Percentiles rank a stretch among this genome's conserved stretches.
Evolutionary conservation across 75 land plant species (phyloP).

Genomic region (Selaginella moellendorffii): DNA sequence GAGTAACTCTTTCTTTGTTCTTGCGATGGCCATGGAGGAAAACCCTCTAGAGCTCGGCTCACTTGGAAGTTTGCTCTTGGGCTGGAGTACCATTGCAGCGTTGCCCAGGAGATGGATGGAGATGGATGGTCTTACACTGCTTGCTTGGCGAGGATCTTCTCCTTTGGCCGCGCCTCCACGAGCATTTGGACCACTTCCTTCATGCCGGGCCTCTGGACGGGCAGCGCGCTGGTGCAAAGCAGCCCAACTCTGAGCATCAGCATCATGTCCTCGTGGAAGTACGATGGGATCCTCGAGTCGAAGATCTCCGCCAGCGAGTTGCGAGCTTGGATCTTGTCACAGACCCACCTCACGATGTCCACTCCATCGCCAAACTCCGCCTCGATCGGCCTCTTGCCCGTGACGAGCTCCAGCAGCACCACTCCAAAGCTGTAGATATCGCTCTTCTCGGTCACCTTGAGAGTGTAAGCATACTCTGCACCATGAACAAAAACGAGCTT

Average conservation of each 20-base stretch:
- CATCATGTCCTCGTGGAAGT: slow-evolving; percentile 25
- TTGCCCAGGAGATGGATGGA: too few relatives aligned
- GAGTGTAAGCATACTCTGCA: slow-evolving; percentile 57
- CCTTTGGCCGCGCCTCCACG: slow-evolving; percentile 32
- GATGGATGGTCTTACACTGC: slow-evolving; percentile 34
- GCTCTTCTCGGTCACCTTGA: slow-evolving; percentile 49
- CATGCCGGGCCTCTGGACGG: slow-evolving; percentile 79
- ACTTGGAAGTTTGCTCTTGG: slow-evolving; percentile 36
- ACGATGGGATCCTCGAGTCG: neutral
- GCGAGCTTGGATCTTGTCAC: slow-evolving; percentile 8
- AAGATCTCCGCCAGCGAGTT: neutral
- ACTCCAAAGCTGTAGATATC: slow-evolving; percentile 75
- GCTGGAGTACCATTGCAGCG: too few relatives aligned
- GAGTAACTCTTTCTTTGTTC: neutral
- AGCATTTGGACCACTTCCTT: slow-evolving; percentile 86
- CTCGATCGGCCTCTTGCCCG: slow-evolving; percentile 48
- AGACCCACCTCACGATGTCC: slow-evolving; percentile 49
- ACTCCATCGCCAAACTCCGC: slow-evolving; percentile 44
- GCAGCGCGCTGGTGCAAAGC: slow-evolving; percentile 57
- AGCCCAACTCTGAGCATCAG: slow-evolving; percentile 51
- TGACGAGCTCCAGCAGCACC: slow-evolving; percentile 59
- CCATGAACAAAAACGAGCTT: neutral
- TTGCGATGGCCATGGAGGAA: neutral
- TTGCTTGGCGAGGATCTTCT: neutral
- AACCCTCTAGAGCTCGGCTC: neutral